Evolutionary conservation across 163 green algal species (phyloP), one percentile per base, ranked within the genome.

Genomic region (Chlorella variabilis): DNA sequence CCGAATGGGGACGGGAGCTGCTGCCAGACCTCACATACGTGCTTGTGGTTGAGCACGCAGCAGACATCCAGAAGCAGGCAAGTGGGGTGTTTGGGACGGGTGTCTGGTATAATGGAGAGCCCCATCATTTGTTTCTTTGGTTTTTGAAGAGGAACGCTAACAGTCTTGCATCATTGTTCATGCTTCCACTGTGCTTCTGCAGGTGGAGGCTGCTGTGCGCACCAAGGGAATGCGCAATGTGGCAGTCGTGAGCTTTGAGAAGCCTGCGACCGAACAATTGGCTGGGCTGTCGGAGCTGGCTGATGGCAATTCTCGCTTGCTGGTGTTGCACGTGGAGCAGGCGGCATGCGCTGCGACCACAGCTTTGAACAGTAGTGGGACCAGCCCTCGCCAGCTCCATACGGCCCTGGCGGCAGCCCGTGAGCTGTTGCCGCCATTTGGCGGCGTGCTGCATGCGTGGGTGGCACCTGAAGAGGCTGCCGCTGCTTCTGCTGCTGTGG

Each of bases 341-440:
- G 33, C 63, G 5, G 29, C 78, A 36, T 68, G 81, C n/a, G 25
- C 66, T 31, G 79, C 59, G 2, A 1, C 56, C 4, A 27, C 8
- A 25, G 39, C 21, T 36, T 59, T 42, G 71, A 61, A 0, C 1
- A 71, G n/a, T 27, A 68, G 45, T 9, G 15, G 58, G 4, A 4
- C 45, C 41, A 21, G 61, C 6, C 4, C 36, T 34, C 21, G 21
- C 33, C 59, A 77, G 67, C 58, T 92, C 42, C 73, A 38, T 27
- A 81, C 66, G 33, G 85, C 85, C 18, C 81, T 92, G 75, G 76
- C 84, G 6, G 84, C 87, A 1, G 70, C 36, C 7, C 56, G 71
- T 18, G 76, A 87, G 73, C 61, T 78, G 65, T 61, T 88, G 71
- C 87, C 86, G n/a, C 87, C 73, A 25, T 70, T 87, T 75, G 78